phyloP scores from a whole-genome alignment of 2,329 filamentous ascomycete genomes.

The Myriangium duriaei region DNA sequence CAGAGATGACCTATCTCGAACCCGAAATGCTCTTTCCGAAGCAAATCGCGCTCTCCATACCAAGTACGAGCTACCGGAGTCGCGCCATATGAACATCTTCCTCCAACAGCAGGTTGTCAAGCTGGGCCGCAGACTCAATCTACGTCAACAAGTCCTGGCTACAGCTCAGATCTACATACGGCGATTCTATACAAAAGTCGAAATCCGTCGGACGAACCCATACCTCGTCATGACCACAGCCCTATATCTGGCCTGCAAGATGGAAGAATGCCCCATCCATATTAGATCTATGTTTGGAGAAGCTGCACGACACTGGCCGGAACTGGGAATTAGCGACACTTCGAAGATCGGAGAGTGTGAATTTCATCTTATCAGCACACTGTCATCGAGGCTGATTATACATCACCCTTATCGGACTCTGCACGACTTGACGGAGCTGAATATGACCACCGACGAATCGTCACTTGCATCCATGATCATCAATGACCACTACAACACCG shows the following conservation, averaged over 20 bases:
- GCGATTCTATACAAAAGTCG: slow-evolving; percentile 81
- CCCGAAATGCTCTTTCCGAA: slow-evolving; percentile 65
- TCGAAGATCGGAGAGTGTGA: slow-evolving; percentile 86
- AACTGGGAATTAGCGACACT: slow-evolving; percentile 62
- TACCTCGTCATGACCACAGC: slow-evolving; percentile 89
- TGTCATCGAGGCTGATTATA: slow-evolving; percentile 78
- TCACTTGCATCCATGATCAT: slow-evolving; percentile 69
- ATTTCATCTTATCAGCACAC: slow-evolving; percentile 81
- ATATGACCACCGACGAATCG: slow-evolving; percentile 64
- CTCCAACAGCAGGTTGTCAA: slow-evolving; percentile 79
- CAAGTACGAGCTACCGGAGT: slow-evolving; percentile 70
- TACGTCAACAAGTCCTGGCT: slow-evolving; percentile 83
- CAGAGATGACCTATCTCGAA: slow-evolving; percentile 62
- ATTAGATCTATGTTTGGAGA: slow-evolving; percentile 84
- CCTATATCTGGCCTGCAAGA: slow-evolving; percentile 91
- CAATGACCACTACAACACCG: slow-evolving; percentile 87
- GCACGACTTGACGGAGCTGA: slow-evolving; percentile 57
- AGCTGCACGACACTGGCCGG: slow-evolving; percentile 74
- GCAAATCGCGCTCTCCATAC: slow-evolving; percentile 57
- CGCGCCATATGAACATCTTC: slow-evolving; percentile 75
- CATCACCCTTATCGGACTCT: slow-evolving; percentile 84
- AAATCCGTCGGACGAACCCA: slow-evolving; percentile 84
- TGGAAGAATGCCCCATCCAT: slow-evolving; percentile 94
- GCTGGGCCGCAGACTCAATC: slow-evolving; percentile 68
- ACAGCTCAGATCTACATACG: slow-evolving; percentile 93